These are phyloP conservation scores for Cucumis melo DNA, from an alignment of 306 rosid genomes.

Conservation along the genomic window DNA sequence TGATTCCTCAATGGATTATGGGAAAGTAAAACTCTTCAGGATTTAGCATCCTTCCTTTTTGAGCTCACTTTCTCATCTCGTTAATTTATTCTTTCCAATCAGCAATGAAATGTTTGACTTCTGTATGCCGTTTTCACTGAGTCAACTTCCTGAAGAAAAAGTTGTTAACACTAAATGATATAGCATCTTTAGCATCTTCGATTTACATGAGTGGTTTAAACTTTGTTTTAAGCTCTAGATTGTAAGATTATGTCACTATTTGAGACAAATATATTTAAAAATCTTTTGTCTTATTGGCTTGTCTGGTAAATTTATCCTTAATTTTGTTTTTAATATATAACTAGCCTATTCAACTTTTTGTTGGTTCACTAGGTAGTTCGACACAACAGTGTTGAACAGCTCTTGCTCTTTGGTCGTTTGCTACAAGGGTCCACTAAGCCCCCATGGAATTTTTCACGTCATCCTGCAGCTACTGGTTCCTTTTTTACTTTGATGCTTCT, in stretches of 20 bases:
- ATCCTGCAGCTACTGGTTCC: constrained; percentile 96
- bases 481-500: constrained; percentile 93
- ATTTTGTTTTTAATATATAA: background rate
- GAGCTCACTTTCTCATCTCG: background rate
- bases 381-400: constrained; percentile 93
- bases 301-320: background rate
- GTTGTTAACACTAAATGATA: background rate
- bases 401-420: constrained; percentile 88
- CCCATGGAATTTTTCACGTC: constrained; percentile 81
- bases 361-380: constrained; percentile 65
- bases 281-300: background rate
- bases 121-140: background rate
- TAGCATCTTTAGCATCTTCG: background rate
- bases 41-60: background rate
- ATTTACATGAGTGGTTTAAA: background rate
- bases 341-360: constrained; percentile 7
- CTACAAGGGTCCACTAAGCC: constrained; percentile 85
- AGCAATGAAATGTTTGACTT: background rate
- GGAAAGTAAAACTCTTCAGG: background rate
- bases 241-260: background rate
- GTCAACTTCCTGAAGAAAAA: background rate
- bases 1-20: background rate
- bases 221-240: background rate
- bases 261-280: background rate
- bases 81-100: background rate